A percentile compares a stretch with the other conserved stretches of the same genome.
These are phyloP conservation scores for Durusdinium trenchii DNA, from an alignment of 73 alveolate genomes.

Conservation along the genomic window DNA sequence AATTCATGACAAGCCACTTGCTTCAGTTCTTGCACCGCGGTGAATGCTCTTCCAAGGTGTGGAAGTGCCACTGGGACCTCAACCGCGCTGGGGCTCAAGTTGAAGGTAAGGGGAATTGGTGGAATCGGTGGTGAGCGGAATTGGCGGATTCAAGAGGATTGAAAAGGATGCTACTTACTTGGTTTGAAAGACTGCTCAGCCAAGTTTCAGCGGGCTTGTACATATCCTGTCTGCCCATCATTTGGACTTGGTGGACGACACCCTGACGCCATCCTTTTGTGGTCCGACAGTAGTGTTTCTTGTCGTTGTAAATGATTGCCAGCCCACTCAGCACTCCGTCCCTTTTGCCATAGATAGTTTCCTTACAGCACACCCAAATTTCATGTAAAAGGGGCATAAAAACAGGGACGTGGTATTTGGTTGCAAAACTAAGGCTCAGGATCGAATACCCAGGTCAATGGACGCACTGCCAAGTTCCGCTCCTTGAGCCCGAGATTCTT, in stretches of 20 bases:
- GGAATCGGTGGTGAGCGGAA: too few relatives aligned
- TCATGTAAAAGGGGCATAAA: neutral
- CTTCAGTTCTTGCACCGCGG: neutral
- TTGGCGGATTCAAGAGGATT: too few relatives aligned
- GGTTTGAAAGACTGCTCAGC: neutral
- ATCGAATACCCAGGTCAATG: conserved; percentile 12
- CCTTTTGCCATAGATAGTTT: neutral
- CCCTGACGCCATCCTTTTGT: neutral
- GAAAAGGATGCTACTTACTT: too few relatives aligned
- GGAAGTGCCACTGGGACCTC: neutral
- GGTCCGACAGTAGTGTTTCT: neutral
- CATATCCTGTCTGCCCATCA: neutral
- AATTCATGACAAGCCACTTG: too few relatives aligned
- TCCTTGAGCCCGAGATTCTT: neutral
- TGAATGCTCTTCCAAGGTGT: neutral
- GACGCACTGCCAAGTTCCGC: neutral
- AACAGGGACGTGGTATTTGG: too few relatives aligned
- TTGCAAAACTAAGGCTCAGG: neutral
- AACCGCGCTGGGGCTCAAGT: neutral
- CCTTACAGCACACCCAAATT: neutral
- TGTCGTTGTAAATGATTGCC: neutral
- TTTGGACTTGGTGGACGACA: neutral
- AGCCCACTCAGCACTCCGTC: neutral
- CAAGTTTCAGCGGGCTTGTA: neutral
- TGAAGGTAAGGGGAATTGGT: neutral